These are phyloP conservation scores for Scenedesmus sp. DNA, from an alignment of 163 green algal species.

Conservation along the genomic window DNA sequence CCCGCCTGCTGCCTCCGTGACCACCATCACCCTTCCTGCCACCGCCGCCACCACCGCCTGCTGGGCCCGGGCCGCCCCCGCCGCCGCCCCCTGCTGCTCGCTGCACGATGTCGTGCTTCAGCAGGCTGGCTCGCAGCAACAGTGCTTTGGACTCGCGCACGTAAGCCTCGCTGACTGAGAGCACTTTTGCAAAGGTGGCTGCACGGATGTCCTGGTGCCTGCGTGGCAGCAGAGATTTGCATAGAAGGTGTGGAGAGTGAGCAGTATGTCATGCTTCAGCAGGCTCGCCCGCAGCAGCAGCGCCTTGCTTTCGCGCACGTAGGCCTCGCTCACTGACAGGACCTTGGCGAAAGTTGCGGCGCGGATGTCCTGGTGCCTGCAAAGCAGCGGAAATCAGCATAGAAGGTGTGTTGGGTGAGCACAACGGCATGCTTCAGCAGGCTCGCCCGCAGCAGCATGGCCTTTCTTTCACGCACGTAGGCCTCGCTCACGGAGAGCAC, in stretches of 20 bases:
- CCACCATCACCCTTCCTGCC: slow-evolving; percentile 26
- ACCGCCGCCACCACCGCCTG: not conserved
- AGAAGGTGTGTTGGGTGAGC: not conserved
- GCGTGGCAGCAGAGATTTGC: not conserved
- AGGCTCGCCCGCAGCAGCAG: slow-evolving; percentile 72
- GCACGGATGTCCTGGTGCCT: slow-evolving; percentile 69
- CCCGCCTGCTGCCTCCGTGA: not conserved
- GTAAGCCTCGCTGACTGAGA: slow-evolving; percentile 73
- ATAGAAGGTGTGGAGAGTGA: not conserved
- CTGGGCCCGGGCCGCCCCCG: not conserved
- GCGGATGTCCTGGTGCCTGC: slow-evolving; percentile 69
- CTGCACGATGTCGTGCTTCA: slow-evolving; percentile 73
- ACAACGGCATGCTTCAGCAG: slow-evolving; percentile 69
- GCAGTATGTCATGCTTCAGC: slow-evolving; percentile 68
- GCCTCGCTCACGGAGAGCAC: slow-evolving; percentile 70
- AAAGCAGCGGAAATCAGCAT: not conserved
- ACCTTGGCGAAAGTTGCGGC: slow-evolving; percentile 70
- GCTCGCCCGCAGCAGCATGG: slow-evolving; percentile 65
- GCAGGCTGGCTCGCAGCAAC: slow-evolving; percentile 68
- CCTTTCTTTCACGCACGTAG: slow-evolving; percentile 71
- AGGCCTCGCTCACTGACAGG: slow-evolving; percentile 70
- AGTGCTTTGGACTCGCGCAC: slow-evolving; percentile 68
- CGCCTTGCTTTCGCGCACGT: slow-evolving; percentile 70
- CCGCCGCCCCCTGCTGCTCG: slow-evolving; percentile 12
- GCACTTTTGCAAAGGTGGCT: slow-evolving; percentile 70